Conservation (phyloP, 2,329 filamentous ascomycete species). For the Pseudocercospora eumusae region DNA sequence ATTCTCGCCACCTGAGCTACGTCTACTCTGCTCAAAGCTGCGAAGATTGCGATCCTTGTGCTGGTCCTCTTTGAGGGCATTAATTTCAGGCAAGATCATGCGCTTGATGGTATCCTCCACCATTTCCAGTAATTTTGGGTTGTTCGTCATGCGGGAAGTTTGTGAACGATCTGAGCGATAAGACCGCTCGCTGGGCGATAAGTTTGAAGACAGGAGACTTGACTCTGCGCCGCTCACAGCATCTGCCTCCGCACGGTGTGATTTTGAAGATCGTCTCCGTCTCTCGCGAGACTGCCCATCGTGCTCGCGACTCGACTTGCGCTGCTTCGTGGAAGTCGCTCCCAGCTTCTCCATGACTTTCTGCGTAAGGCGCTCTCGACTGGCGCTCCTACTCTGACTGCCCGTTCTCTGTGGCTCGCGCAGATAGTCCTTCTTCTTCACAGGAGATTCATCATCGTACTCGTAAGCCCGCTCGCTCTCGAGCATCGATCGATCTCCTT, state of each 20-base stretch:
- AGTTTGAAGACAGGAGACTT: conserved; percentile 61
- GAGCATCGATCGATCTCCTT: conserved; percentile 56
- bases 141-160: conserved; percentile 81
- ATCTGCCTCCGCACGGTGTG: conserved; percentile 56
- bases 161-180: conserved; percentile 60
- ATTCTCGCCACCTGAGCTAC: conserved; percentile 55
- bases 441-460: conserved; percentile 42
- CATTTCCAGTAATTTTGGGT: conserved; percentile 84
- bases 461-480: conserved; percentile 43
- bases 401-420: conserved; percentile 59
- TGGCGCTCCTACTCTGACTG: conserved; percentile 61
- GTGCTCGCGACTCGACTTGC: conserved; percentile 37
- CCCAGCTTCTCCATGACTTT: conserved; percentile 69
- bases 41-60: conserved; percentile 72
- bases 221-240: conserved; percentile 59
- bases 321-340: conserved; percentile 50
- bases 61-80: conserved; percentile 86
- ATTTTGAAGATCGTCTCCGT: conserved; percentile 46
- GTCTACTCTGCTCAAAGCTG: conserved; percentile 66
- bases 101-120: conserved; percentile 91
- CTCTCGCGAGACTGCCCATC: conserved; percentile 38
- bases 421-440: conserved; percentile 41
- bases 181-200: conserved; percentile 59
- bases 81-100: conserved; percentile 86
- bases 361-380: conserved; percentile 66